phyloP scores from a whole-genome alignment of 495 filamentous ascomycete species.

The Hypoxylon fragiforme region DNA sequence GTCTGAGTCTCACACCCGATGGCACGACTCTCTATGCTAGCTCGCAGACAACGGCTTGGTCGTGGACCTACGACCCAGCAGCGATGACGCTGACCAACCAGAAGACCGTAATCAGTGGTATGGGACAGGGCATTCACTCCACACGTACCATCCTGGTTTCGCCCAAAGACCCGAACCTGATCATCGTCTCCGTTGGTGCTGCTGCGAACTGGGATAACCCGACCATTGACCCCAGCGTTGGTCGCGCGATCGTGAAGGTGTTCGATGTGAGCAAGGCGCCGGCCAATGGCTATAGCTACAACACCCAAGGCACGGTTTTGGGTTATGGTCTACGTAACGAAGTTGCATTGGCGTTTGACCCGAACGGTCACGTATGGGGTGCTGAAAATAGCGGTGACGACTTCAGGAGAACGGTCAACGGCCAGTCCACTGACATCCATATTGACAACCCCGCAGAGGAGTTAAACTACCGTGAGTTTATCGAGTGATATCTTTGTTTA shows the following conservation, averaged over 20 bases:
- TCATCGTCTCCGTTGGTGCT: slow-evolving; percentile 63
- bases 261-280: slow-evolving; percentile 58
- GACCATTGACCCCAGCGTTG: slow-evolving; percentile 51
- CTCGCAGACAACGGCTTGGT: slow-evolving; percentile 56
- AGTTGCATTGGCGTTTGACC: slow-evolving; percentile 65
- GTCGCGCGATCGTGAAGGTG: slow-evolving; percentile 62
- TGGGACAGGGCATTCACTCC: slow-evolving; percentile 59
- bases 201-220: slow-evolving; percentile 59
- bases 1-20: slow-evolving; percentile 62
- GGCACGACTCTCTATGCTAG: slow-evolving; percentile 67
- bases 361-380: slow-evolving; percentile 58
- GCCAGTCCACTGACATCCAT: slow-evolving; percentile 61
- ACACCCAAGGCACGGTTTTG: slow-evolving; percentile 56
- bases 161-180: slow-evolving; percentile 48
- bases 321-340: slow-evolving; percentile 72
- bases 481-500: background rate
- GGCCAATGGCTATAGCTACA: slow-evolving; percentile 51
- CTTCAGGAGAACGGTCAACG: slow-evolving; percentile 50
- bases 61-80: slow-evolving; percentile 61
- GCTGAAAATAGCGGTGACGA: slow-evolving; percentile 70
- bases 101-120: slow-evolving; percentile 56
- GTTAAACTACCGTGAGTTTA: slow-evolving; percentile 65
- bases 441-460: slow-evolving; percentile 72
- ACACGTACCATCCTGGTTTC: slow-evolving; percentile 61
- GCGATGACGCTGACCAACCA: slow-evolving; percentile 47